These are phyloP conservation scores for Boechera divaricarpa DNA, from an alignment of 345 rosid genomes.

Conservation along the genomic window DNA sequence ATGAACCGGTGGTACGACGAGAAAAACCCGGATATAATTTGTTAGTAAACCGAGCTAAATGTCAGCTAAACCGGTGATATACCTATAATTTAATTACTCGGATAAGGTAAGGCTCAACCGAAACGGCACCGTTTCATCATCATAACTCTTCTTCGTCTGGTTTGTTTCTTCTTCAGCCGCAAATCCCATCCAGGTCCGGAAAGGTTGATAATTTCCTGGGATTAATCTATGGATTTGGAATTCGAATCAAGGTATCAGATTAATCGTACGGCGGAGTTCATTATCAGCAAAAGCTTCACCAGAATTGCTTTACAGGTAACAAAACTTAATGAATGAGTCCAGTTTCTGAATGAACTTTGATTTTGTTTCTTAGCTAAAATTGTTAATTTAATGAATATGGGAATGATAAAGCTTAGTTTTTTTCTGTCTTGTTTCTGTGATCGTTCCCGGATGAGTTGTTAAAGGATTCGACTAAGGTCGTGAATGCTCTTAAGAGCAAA, in stretches of 20 bases:
- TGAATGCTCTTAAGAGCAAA: constrained; percentile 51
- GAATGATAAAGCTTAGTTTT: constrained; percentile 20
- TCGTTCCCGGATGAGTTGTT: constrained; percentile 90
- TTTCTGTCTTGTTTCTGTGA: neutral
- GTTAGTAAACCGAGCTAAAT: too few relatives aligned
- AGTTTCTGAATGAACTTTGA: neutral
- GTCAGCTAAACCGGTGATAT: too few relatives aligned
- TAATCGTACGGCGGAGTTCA: constrained; percentile 65
- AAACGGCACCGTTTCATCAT: neutral
- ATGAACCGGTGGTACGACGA: too few relatives aligned
- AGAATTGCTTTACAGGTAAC: constrained; percentile 85
- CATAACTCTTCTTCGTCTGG: too few relatives aligned
- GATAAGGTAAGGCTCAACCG: neutral
- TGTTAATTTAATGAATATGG: neutral
- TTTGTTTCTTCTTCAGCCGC: constrained; percentile 22
- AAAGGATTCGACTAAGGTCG: constrained; percentile 69
- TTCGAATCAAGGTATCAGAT: constrained; percentile 63
- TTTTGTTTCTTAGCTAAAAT: neutral
- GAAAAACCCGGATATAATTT: too few relatives aligned
- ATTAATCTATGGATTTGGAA: constrained; percentile 48
- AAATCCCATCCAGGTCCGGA: neutral
- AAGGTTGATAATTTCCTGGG: neutral
- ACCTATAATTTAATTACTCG: too few relatives aligned
- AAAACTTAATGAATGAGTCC: neutral
- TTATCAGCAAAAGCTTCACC: constrained; percentile 57